phyloP scores from a whole-genome alignment of 169 alveolate genomes.

The Cryptosporidium parvum region DNA sequence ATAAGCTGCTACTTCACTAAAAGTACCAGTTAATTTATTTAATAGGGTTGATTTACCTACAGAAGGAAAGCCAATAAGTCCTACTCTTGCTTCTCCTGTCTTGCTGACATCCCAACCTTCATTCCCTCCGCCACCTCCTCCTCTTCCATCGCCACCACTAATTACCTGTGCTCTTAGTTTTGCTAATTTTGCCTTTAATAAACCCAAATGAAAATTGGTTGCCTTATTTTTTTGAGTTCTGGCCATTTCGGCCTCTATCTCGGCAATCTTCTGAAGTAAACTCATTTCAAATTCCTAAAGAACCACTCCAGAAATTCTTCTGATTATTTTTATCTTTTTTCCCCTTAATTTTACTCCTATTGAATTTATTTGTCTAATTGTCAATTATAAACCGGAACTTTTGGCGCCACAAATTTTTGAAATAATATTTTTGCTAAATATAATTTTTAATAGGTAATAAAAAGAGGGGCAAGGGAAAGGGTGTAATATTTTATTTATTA shows the following conservation, averaged over 20 bases:
- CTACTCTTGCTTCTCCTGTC: constrained; percentile 99
- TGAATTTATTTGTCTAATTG: constrained; percentile 2
- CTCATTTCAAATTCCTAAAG: constrained; percentile 82
- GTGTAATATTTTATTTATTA: background rate
- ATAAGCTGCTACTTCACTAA: constrained; percentile 97
- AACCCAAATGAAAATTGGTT: constrained; percentile 97
- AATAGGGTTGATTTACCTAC: constrained; percentile 98
- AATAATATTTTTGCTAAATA: no score
- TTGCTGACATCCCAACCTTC: constrained; percentile 95
- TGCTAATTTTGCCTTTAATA: constrained; percentile 96
- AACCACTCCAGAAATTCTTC: background rate
- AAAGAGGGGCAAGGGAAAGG: background rate
- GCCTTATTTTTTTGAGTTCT: constrained; percentile 99
- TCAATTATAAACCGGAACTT: constrained; percentile 1
- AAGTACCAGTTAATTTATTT: constrained; percentile 95
- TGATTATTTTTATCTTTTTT: background rate
- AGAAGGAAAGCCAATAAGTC: constrained; percentile 99
- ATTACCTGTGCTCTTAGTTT: constrained; percentile 94
- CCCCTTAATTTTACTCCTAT: background rate
- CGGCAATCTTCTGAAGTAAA: constrained; percentile 93
- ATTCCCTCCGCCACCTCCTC: constrained; percentile 82
- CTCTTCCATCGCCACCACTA: constrained; percentile 88
- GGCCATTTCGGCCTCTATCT: constrained; percentile 98
- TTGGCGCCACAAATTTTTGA: constrained; percentile 6
- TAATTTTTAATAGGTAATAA: no score